Conservation (phyloP, 257 asterid species). For the Solanum sejunctum region DNA sequence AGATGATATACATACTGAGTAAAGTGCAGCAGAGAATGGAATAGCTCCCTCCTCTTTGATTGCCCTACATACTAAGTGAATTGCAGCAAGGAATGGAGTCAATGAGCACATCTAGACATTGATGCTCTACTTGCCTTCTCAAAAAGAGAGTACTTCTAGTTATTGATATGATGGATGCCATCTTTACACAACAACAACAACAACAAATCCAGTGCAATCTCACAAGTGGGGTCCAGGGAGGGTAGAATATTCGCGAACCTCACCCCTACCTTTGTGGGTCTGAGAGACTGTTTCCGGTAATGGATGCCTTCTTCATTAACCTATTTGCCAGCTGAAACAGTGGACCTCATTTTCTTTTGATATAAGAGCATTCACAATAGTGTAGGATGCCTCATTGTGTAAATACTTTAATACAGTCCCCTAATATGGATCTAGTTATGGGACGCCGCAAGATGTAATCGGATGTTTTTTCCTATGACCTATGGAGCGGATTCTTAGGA, state of each 20-base stretch:
- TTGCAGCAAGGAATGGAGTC: not conserved
- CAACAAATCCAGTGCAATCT: not conserved
- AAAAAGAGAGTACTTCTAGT: not conserved
- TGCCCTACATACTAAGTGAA: not conserved
- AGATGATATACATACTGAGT: not conserved
- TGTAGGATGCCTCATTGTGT: not conserved
- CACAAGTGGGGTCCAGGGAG: not conserved
- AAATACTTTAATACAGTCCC: not conserved
- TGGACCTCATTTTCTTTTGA: not conserved
- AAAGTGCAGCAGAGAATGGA: not conserved
- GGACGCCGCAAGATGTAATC: not conserved
- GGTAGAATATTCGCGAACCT: not conserved
- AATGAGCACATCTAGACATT: not conserved
- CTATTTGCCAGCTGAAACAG: not conserved
- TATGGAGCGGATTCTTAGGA: not conserved
- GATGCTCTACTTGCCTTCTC: not conserved
- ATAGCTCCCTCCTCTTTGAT: not conserved
- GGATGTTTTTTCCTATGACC: not conserved
- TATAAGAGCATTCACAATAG: not conserved
- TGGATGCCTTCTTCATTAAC: not conserved
- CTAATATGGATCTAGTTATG: not conserved
- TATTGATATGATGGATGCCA: not conserved
- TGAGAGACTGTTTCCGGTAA: not conserved
- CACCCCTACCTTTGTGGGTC: not conserved
- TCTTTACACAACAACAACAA: not conserved